Evolutionary conservation across 306 rosid genomes (phyloP).

Genomic region (Vicia villosa): DNA sequence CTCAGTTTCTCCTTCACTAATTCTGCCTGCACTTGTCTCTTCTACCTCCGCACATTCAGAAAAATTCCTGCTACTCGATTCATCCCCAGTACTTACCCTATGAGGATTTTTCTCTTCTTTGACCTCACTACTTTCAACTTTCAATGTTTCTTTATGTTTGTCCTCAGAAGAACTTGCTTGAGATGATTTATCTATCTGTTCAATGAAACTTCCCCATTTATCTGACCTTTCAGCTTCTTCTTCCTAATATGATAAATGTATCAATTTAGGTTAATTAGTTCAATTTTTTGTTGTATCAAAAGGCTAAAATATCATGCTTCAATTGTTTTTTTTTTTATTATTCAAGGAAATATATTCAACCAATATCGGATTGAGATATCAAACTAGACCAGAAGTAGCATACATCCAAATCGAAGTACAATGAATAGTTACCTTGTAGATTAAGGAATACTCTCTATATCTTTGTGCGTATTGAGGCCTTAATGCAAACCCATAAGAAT

Average conservation of each 20-base stretch:
- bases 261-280: slow-evolving; percentile 29
- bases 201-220: slow-evolving; percentile 78
- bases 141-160: slow-evolving; percentile 42
- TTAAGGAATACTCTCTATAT: slow-evolving; percentile 64
- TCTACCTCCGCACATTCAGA: slow-evolving; percentile 47
- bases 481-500: slow-evolving; percentile 89
- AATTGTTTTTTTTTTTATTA: slow-evolving; percentile 5
- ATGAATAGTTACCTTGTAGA: slow-evolving; percentile 66
- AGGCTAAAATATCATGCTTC: slow-evolving; percentile 15
- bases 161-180: slow-evolving; percentile 45
- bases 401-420: slow-evolving; percentile 22
- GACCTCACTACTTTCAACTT: slow-evolving; percentile 45
- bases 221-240: slow-evolving; percentile 84
- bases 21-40: slow-evolving; percentile 34
- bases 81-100: slow-evolving; percentile 46
- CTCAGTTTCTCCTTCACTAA: slow-evolving; percentile 39
- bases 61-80: slow-evolving; percentile 31
- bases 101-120: slow-evolving; percentile 43
- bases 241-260: slow-evolving; percentile 59
- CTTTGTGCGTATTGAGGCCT: slow-evolving; percentile 87
- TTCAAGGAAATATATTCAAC: background rate
- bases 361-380: slow-evolving; percentile 33
- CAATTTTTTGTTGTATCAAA: slow-evolving; percentile 5
- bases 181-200: slow-evolving; percentile 48
- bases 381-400: slow-evolving; percentile 20